Conservation (phyloP, 2,329 filamentous ascomycete genomes). For the Arthroderma uncinatum region DNA sequence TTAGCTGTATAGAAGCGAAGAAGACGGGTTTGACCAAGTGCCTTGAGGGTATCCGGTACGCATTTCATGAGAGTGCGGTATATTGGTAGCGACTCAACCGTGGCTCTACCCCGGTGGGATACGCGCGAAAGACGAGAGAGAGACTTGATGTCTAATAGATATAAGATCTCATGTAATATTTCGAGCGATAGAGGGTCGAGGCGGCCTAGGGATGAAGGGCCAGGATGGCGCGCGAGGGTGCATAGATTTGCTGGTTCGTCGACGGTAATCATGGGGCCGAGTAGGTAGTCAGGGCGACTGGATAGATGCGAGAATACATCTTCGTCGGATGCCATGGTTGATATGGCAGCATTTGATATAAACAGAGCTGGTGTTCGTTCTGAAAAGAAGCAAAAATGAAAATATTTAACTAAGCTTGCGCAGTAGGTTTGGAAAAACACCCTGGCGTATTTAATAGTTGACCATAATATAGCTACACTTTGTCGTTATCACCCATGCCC, state of each 20-base stretch:
- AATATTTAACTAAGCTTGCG: too few species aligned
- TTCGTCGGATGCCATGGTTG: background rate
- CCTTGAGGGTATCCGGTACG: background rate
- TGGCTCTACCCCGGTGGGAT: background rate
- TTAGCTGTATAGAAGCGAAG: background rate
- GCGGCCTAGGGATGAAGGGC: background rate
- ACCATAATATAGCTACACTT: too few species aligned
- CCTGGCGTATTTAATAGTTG: too few species aligned
- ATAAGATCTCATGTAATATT: background rate
- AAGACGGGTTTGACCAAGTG: background rate
- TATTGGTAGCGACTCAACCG: slow-evolving; percentile 4
- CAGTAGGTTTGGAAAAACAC: too few species aligned
- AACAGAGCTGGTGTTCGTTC: too few species aligned
- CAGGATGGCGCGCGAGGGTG: background rate
- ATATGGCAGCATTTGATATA: background rate
- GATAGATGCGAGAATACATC: background rate
- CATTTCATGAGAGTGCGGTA: slow-evolving; percentile 2
- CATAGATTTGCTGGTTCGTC: background rate
- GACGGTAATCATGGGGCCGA: background rate
- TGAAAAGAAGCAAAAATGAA: too few species aligned
- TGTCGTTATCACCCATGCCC: too few species aligned
- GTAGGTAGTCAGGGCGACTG: background rate
- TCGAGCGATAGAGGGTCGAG: background rate
- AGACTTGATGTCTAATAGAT: background rate
- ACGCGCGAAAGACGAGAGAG: background rate